Base-by-base conservation (phyloP, 306 rosid genomes). In the Corylus avellana region DNA sequence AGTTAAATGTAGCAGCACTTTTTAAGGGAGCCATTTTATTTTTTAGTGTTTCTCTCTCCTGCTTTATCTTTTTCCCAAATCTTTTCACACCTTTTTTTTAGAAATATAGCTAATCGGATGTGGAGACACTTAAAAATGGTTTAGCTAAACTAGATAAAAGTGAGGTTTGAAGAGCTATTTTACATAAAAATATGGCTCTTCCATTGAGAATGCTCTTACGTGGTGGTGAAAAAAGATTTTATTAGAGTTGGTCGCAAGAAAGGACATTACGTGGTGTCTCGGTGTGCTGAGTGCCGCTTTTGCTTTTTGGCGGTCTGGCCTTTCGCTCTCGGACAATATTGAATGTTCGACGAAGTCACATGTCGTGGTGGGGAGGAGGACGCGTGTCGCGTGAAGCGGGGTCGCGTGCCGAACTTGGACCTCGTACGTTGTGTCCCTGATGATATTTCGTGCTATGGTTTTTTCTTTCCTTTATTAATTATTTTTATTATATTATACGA, bases 261-360 rank as follows among this genome's bases (percentile, higher is more conserved):
- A 53, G 48, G 37, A 22, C 55, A 67, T 77, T 84, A 88, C 97
- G 97, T 91, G 98, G 93, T 88, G 76, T 47, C 14, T 13, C 6
- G 69, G 69, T 72, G 4, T 47, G 87, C 56, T 39, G 77, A 72
- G 80, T 66, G 78, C 84, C 79, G 77, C 18, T 73, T 76, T 73
- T 8, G 8, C 32, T 75, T 68, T 76, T 58, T 51, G 37, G 76
- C 67, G 39, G 29, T 73, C 74, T 49, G 20, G 14, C n/a, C 77
- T 74, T 71, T 56, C 47, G 13, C 74, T 42, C 55, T 51, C 37
- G 56, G 81, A 46, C 78, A 56, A 63, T 18, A 42, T 42, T 42
- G 75, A 59, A 37, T 47, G 73, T 20, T 73, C 76, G 27, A 55
- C 16, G 4, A 50, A 16, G 22, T 3, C 80, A 55, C 80, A 84